Base-by-base conservation (phyloP, 148 eudicot genomes). In the Salicornia ramosissima region DNA sequence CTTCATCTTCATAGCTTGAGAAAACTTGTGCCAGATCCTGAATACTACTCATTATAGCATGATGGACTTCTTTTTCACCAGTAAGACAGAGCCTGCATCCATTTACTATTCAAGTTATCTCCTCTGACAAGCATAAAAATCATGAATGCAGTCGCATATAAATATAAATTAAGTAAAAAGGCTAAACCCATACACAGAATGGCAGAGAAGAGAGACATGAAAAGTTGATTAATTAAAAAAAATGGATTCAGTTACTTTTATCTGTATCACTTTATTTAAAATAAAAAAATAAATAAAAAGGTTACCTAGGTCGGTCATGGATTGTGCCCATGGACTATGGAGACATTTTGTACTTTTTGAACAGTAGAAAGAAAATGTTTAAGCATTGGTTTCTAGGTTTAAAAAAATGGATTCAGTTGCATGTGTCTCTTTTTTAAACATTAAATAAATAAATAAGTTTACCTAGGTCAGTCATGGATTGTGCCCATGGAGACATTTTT, bases 31-130 rank as follows among this genome's bases (percentile, higher is more conserved):
- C 90, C 62, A 94, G 89, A 81, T 94, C 97, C 81, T 88, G 98
- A 75, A 94, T 87, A 79, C 98, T 90, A 87, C 98, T 94, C 62
- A 90, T 83, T 58, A 90, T 80, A 64, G 97, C 98, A 82, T 88
- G 82, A 82, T 94, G 96, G 61, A 94, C 88, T 84, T 86, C 98
- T 75, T 90, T 90, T 55, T 91, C 98, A 64, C 98, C 98, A 78
- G 90, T 77, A 76, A 94, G 98, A 79, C 98, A 94, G 56, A 88
- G 81, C 78, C 98, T 94, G 83, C 83, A 83, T 68, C 59, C 64
- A 61, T 75, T 64, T 47, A 42, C 36, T 67, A 72, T 49, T 67
- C 51, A 67, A 51, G 52, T 49, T 29, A 67, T 47, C 52, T 36
- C 46, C 11, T 2, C 51, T 15, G n/a, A 26, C 21, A 51, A 65